These are phyloP conservation scores for Umbilicaria muhlenbergii DNA, from an alignment of 495 filamentous ascomycete genomes.

Conservation along the genomic window DNA sequence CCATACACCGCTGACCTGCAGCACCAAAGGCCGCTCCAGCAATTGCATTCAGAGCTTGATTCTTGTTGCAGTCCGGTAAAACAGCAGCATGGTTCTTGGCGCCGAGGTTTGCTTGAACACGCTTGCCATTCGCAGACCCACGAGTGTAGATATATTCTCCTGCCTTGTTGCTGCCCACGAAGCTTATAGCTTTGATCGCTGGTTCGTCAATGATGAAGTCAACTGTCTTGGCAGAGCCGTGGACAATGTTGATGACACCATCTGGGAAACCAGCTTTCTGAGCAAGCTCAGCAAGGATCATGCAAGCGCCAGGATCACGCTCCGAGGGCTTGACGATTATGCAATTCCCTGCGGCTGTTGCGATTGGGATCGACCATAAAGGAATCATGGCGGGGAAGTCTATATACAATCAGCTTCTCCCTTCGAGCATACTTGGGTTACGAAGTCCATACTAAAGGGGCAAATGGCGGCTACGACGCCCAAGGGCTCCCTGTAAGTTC, in stretches of 20 bases:
- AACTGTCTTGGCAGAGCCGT: conserved; percentile 80
- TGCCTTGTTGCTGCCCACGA: conserved; percentile 91
- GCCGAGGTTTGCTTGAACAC: conserved; percentile 94
- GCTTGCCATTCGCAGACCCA: conserved; percentile 79
- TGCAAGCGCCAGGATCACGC: conserved; percentile 91
- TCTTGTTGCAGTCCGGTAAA: conserved; percentile 94
- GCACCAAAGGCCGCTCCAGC: conserved; percentile 92
- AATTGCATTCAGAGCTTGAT: conserved; percentile 88
- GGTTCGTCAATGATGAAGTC: conserved; percentile 97
- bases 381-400: conserved; percentile 99
- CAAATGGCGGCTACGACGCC: conserved; percentile 95
- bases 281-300: conserved; percentile 91
- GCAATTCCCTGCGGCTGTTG: conserved; percentile 87
- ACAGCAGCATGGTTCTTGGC: conserved; percentile 98
- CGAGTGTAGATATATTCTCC: conserved; percentile 93
- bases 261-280: conserved; percentile 85
- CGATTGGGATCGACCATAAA: conserved; percentile 90
- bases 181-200: conserved; percentile 93
- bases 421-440: not conserved
- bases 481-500: conserved; percentile 81
- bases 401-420: conserved; percentile 15
- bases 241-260: conserved; percentile 89
- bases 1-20: conserved; percentile 96
- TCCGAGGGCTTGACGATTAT: conserved; percentile 94
- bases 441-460: conserved; percentile 72